Percentiles rank a stretch among this genome's conserved stretches.
Conservation (phyloP, 768 basidiomycete species). For the Cystobasidiopsis lactophilus region DNA sequence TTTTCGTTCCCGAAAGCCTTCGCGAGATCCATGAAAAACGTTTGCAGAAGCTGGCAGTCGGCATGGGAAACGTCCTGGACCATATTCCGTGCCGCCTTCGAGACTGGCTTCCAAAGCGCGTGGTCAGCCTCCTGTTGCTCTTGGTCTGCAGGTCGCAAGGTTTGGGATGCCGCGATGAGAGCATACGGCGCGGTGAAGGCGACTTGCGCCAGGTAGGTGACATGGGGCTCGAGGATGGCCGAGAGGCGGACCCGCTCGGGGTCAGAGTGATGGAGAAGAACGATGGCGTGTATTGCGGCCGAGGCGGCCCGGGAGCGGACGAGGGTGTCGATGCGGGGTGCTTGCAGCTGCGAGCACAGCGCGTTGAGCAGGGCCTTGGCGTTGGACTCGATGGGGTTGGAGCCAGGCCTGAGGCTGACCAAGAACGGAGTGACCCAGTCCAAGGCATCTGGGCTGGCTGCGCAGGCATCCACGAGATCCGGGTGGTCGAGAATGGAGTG, state of each 20-base stretch:
- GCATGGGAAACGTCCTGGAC: too few relatives aligned
- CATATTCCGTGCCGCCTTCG: too few relatives aligned
- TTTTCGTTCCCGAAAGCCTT: too few relatives aligned
- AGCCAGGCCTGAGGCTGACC: slow-evolving; percentile 47
- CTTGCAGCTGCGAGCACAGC: slow-evolving; percentile 60
- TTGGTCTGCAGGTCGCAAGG: too few relatives aligned
- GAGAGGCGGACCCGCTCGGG: slow-evolving; percentile 15
- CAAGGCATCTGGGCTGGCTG: slow-evolving; percentile 12
- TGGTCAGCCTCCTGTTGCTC: too few relatives aligned
- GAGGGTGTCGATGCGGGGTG: slow-evolving; percentile 39
- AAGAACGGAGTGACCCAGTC: slow-evolving; percentile 35
- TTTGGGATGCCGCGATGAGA: too few relatives aligned
- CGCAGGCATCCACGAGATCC: slow-evolving; percentile 20
- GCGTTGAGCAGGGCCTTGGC: slow-evolving; percentile 54
- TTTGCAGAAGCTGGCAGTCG: too few relatives aligned
- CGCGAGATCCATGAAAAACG: too few relatives aligned
- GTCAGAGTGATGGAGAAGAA: slow-evolving; percentile 22
- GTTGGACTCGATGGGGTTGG: slow-evolving; percentile 37
- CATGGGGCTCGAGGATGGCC: too few relatives aligned
- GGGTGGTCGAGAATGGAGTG: slow-evolving; percentile 63
- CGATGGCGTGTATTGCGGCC: slow-evolving; percentile 25
- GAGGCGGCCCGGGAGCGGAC: slow-evolving; percentile 40
- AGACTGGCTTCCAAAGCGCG: too few relatives aligned
- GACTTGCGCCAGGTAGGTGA: too few relatives aligned
- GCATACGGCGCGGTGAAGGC: too few relatives aligned